phyloP scores from a whole-genome alignment of 768 basidiomycete species.

The Crepidotus variabilis region DNA sequence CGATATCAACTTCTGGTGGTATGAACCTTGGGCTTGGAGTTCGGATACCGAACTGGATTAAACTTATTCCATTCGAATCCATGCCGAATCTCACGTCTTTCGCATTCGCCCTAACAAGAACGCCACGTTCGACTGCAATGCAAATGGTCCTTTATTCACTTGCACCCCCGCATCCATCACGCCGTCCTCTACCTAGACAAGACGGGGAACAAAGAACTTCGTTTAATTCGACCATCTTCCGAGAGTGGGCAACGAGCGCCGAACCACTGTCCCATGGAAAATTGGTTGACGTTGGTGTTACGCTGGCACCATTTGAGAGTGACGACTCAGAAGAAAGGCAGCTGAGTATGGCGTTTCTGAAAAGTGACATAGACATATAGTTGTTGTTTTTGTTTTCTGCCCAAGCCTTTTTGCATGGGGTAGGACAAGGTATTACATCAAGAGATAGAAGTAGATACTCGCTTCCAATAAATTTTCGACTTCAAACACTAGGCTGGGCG shows the following conservation, averaged over 20 bases:
- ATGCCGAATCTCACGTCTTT: constrained; percentile 31
- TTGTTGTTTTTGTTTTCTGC: not conserved
- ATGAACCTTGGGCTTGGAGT: not conserved
- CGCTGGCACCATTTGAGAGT: not conserved
- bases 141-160: constrained; percentile 16
- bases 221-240: constrained; percentile 12
- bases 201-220: not conserved
- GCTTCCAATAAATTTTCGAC: no score
- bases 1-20: not conserved
- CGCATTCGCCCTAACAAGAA: constrained; percentile 23
- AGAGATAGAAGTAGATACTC: no score
- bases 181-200: not conserved
- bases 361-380: constrained; percentile 13
- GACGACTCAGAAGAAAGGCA: constrained; percentile 2
- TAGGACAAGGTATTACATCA: not conserved
- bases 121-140: constrained; percentile 2
- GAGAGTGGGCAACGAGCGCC: constrained; percentile 17
- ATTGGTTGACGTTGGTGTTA: constrained; percentile 9
- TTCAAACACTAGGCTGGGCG: no score
- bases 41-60: constrained; percentile 21
- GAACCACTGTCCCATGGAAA: constrained; percentile 20
- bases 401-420: not conserved
- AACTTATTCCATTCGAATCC: constrained; percentile 25
- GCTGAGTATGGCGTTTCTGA: constrained; percentile 21
- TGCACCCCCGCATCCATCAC: not conserved